Evolutionary conservation across 2,329 filamentous ascomycete species (phyloP), one percentile per base, ranked within the genome.

Genomic region (Verticillium nonalfalfae): DNA sequence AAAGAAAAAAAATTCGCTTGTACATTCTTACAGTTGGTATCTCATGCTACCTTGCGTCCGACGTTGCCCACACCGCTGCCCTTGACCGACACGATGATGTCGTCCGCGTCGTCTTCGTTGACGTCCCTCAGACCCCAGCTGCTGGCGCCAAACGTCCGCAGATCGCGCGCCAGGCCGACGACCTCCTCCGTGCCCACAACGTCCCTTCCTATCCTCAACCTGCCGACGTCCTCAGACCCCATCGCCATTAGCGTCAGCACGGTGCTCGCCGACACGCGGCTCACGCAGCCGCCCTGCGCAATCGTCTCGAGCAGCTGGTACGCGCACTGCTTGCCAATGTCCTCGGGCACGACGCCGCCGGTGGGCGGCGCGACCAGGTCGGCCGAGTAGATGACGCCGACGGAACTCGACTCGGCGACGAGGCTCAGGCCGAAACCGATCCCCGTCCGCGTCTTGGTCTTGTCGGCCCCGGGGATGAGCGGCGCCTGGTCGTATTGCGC

Each of bases 61-160:
- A 98, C 90, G 73, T 98, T 99, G 35, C 95, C 95, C 62, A 99
- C 91, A 54, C 95, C 95, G 69, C 87, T 88, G 36, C 95, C 95
- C 70, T 98, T 96, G 54, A 99, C 90, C 67, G 92, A 96, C 68
- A 99, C 82, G 63, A 97, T 84, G 59, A 98, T 83, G 73, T 96
- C 90, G 18, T 78, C 84, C 38, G 86, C 86, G 54, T 89, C 85
- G 36, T 86, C 85, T 33, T 86, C 83, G 10, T 83, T 82, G 13
- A 85, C 87, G 66, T 94, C 91, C 69, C 93, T 83, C 69, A 98
- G 79, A 14, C 94, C 94, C 94, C 94, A 98, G 62, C 89, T 92
- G 67, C 90, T 93, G 54, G 90, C 90, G 35, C 94, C 94, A 75
- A 98, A 97, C n/a, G 84, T 88, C 72, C 87, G 89, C 67, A 97